Percentiles rank a stretch among this genome's conserved stretches.
Conservation (phyloP, 345 rosid species). For the Populus tremula region DNA sequence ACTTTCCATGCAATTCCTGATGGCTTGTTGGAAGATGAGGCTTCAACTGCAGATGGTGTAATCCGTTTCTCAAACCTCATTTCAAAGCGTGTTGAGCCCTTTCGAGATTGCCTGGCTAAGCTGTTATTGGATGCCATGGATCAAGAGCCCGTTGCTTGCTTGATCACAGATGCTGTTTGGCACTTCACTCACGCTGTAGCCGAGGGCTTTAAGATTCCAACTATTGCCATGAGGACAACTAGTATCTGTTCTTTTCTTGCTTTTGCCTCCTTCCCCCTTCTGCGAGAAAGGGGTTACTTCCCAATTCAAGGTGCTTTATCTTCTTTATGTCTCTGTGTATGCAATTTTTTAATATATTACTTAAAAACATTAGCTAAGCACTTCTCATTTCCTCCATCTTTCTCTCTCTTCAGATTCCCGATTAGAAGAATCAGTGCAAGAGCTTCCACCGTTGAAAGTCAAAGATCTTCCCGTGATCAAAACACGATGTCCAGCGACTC, state of each 20-base stretch:
- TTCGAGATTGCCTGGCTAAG: constrained; percentile 23
- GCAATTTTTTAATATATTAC: too few species aligned
- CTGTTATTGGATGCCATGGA: constrained; percentile 13
- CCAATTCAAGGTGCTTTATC: constrained; percentile 26
- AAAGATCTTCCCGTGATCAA: constrained; percentile 38
- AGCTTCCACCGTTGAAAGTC: constrained; percentile 38
- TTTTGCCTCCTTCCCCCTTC: constrained; percentile 31
- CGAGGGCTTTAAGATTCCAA: constrained; percentile 18
- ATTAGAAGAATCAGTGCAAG: constrained; percentile 22
- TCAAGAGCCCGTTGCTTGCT: constrained; percentile 26
- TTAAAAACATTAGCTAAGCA: too few species aligned
- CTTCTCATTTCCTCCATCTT: not conserved
- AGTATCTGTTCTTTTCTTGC: constrained; percentile 29
- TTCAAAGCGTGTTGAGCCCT: constrained; percentile 1
- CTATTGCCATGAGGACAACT: constrained; percentile 31
- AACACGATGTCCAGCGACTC: constrained; percentile 17
- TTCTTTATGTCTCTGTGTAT: too few species aligned
- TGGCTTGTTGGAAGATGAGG: constrained; percentile 11
- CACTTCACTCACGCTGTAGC: constrained; percentile 36
- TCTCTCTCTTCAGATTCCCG: constrained; percentile 17
- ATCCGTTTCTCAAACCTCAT: constrained; percentile 15
- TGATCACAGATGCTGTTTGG: constrained; percentile 33
- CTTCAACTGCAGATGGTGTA: constrained; percentile 10
- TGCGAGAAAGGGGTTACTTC: constrained; percentile 33
- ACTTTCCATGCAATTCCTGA: constrained; percentile 23